Percentiles rank a stretch among this genome's conserved stretches.
These are phyloP conservation scores for Penicillium diatomitis DNA, from an alignment of 495 filamentous ascomycete species.

Conservation along the genomic window DNA sequence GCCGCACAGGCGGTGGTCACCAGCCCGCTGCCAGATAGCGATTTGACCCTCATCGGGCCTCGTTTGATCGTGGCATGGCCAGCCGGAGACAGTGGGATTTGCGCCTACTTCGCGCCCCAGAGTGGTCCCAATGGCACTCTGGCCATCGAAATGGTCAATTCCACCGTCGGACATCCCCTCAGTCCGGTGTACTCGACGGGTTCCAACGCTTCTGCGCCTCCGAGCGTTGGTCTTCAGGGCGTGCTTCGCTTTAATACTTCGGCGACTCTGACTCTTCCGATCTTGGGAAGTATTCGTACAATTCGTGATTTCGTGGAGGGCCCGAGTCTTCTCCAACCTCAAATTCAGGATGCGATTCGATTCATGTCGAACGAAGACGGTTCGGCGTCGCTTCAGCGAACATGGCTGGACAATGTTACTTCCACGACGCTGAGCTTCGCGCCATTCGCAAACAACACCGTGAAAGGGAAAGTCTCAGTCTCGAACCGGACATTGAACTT, in stretches of 20 bases:
- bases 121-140: constrained; percentile 47
- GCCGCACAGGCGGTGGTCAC: constrained; percentile 51
- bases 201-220: constrained; percentile 9
- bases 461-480: constrained; percentile 21
- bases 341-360: constrained; percentile 42
- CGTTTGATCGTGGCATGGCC: constrained; percentile 56
- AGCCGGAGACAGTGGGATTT: constrained; percentile 52
- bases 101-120: constrained; percentile 43
- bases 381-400: constrained; percentile 37
- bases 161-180: constrained; percentile 24
- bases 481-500: constrained; percentile 37
- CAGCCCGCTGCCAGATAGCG: constrained; percentile 41
- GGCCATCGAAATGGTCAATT: constrained; percentile 41
- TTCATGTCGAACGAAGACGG: constrained; percentile 26
- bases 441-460: constrained; percentile 24
- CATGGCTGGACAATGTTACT: constrained; percentile 56
- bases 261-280: constrained; percentile 41
- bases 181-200: constrained; percentile 24
- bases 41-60: constrained; percentile 45
- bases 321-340: constrained; percentile 37
- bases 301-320: constrained; percentile 56
- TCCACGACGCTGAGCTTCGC: constrained; percentile 33
- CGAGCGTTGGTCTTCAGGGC: constrained; percentile 43
- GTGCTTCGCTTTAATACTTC: constrained; percentile 47
- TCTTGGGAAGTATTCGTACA: constrained; percentile 51